Percentiles rank a stretch among this genome's conserved stretches.
These are phyloP conservation scores for Tricholoma sp. DNA, from an alignment of 768 basidiomycete species.

Conservation along the genomic window DNA sequence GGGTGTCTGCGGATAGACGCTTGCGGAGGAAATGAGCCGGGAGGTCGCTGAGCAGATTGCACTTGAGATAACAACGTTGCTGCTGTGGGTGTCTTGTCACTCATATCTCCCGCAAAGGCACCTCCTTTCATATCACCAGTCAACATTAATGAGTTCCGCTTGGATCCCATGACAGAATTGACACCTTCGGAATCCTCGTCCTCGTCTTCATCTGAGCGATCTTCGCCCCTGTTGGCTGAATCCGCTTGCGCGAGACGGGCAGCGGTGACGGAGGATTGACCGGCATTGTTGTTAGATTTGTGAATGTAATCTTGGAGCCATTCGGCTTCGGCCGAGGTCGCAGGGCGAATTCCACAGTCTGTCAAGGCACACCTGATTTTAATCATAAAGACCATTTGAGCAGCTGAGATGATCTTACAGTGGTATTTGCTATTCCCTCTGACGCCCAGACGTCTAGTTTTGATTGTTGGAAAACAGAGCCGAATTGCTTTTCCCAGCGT, in stretches of 20 bases:
- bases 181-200: constrained; percentile 80
- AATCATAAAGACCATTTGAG: constrained; percentile 23
- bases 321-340: constrained; percentile 87
- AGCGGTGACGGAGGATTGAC: constrained; percentile 70
- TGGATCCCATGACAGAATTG: constrained; percentile 57
- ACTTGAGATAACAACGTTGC: constrained; percentile 73
- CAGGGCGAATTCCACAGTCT: constrained; percentile 92
- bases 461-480: constrained; percentile 91
- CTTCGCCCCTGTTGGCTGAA: constrained; percentile 53
- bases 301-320: constrained; percentile 91
- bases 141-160: constrained; percentile 69
- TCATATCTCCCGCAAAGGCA: constrained; percentile 57
- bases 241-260: constrained; percentile 68
- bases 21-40: constrained; percentile 59
- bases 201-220: constrained; percentile 77
- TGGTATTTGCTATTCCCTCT: constrained; percentile 96
- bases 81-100: constrained; percentile 85
- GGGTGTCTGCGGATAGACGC: constrained; percentile 76
- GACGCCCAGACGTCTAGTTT: constrained; percentile 88
- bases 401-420: constrained; percentile 50
- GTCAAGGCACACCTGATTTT: constrained; percentile 28
- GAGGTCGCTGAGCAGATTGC: constrained; percentile 60
- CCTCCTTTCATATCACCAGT: constrained; percentile 58
- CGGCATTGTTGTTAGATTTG: constrained; percentile 84
- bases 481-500: constrained; percentile 93